phyloP scores from a whole-genome alignment of 176 grass and related monocot species.

The Triticum timopheevii region DNA sequence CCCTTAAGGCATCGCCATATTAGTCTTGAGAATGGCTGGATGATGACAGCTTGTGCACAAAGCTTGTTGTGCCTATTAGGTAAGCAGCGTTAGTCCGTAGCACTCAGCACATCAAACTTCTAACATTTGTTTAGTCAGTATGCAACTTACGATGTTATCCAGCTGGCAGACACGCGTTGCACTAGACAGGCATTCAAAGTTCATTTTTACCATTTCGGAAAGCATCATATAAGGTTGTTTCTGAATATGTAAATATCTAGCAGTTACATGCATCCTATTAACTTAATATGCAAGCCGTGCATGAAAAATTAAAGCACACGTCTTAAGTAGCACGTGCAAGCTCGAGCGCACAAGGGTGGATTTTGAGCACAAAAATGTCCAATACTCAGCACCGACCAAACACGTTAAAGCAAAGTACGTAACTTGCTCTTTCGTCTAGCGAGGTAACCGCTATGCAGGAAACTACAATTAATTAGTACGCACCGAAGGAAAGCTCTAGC shows the following conservation, averaged over 20 bases:
- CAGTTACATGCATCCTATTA: background rate
- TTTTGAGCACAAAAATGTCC: background rate
- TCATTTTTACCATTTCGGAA: background rate
- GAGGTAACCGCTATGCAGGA: background rate
- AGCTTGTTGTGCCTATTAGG: slow-evolving; percentile 27
- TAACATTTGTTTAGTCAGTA: background rate
- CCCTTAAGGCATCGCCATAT: background rate
- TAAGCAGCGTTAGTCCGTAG: background rate
- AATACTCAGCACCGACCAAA: background rate
- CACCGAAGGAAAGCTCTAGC: background rate
- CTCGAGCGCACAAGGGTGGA: background rate
- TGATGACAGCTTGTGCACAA: slow-evolving; percentile 17
- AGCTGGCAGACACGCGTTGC: background rate
- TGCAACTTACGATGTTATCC: background rate
- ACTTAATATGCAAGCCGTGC: background rate
- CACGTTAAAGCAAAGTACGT: background rate
- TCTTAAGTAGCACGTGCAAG: background rate
- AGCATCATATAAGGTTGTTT: too few relatives aligned
- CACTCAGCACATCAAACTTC: background rate
- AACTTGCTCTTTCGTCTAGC: background rate
- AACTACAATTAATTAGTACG: background rate
- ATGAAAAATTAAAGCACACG: background rate
- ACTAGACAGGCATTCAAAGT: background rate
- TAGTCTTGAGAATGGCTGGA: slow-evolving; percentile 15
- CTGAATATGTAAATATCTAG: background rate